These are phyloP conservation scores for Suillus subaureus DNA, from an alignment of 768 basidiomycete genomes.

Conservation along the genomic window DNA sequence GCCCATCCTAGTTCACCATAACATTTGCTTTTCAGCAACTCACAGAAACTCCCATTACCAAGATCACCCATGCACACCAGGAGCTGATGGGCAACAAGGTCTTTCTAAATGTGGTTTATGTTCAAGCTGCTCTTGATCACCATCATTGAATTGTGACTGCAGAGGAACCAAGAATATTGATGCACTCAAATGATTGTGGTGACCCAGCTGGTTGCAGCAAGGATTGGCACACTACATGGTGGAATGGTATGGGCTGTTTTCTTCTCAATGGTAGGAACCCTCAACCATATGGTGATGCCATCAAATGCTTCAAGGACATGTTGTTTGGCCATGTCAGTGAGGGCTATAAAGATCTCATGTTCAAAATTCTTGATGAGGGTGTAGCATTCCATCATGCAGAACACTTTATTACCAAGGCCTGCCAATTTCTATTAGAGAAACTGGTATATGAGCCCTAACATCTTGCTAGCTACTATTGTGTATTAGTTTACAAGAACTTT, in stretches of 20 bases:
- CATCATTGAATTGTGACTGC: slow-evolving; percentile 11
- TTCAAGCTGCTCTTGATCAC: slow-evolving; percentile 7
- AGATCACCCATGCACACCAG: no score
- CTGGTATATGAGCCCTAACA: no score
- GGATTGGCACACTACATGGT: slow-evolving; percentile 18
- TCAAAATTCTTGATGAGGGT: not conserved
- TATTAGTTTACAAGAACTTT: no score
- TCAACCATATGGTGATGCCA: slow-evolving; percentile 12
- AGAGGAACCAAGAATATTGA: slow-evolving; percentile 5
- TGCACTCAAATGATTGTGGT: slow-evolving; percentile 10
- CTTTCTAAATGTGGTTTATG: not conserved
- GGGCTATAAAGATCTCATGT: no score
- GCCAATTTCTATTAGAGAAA: no score
- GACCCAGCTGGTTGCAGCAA: not conserved
- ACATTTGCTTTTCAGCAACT: slow-evolving; percentile 5
- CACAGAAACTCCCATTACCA: not conserved
- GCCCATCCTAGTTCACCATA: no score
- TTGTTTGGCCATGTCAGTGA: no score
- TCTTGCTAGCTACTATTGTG: no score
- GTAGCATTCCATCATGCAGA: slow-evolving; percentile 6
- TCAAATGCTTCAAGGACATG: slow-evolving; percentile 7
- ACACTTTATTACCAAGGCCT: no score
- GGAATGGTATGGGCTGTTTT: slow-evolving; percentile 21
- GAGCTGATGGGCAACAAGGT: slow-evolving; percentile 8
- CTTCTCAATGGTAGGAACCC: slow-evolving; percentile 20